Base-by-base conservation (phyloP, 495 filamentous ascomycete species). In the Daldinia loculata region DNA sequence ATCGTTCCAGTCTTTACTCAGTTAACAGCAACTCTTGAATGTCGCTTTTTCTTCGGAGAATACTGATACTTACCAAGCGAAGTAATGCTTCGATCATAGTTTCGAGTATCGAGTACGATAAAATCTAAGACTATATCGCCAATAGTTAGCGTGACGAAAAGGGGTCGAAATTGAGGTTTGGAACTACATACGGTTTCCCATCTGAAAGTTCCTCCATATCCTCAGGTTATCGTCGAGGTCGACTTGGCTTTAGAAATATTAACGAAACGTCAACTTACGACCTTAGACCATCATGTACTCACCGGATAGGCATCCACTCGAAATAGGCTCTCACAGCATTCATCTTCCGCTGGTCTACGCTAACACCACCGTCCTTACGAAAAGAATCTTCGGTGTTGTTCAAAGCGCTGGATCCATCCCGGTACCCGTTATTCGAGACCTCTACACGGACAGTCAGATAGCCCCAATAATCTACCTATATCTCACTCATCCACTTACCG, bases 251-350 rank as follows among this genome's bases (percentile, higher is more conserved):
- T 36, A 2, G 22, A 30, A 32, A 6, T 26, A 11, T 74, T 56
- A 71, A 60, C 30, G 43, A 24, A 29, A 39, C 36, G 3, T 32
- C 5, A 30, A 30, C 30, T 41, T 12, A 50, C 2, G 9, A 19
- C 19, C 12, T 14, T 29, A 39, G 39, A 34, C 7, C 32, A 7
- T 27, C 15, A 43, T 4, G 6, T 57, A 26, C 74, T 62, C 61
- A 77, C 75, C 88, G 80, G 62, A 85, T 81, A 7, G 83, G 83
- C 83, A 85, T 89, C 89, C 90, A 92, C 72, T 92, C 89, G 59
- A 91, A 92, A 74, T 91, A 91, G 0, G 89, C 88, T 38, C 89
- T 80, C 22, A 91, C 89, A 6, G 88, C 89, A 50, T 91, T 89
- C 83, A 89, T 88, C 72, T 89, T 90, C 34, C 89, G 84, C 79